A percentile compares a stretch with the other conserved stretches of the same genome.
These are phyloP conservation scores for Rhynchospora tenuis DNA, from an alignment of 176 grass and related monocot genomes.

Conservation along the genomic window DNA sequence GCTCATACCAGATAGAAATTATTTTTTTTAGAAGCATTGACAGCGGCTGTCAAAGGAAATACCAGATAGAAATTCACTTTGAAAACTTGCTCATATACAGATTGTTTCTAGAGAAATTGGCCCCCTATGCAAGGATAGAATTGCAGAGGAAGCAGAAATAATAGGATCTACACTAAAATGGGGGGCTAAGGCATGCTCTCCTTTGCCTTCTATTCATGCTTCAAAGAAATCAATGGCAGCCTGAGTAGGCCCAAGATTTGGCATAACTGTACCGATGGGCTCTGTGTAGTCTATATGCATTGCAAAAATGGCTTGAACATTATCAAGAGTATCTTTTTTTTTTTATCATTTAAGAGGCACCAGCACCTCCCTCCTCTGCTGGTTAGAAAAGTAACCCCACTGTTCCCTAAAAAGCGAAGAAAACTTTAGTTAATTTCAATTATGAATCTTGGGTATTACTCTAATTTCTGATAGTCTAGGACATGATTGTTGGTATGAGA, in stretches of 20 bases:
- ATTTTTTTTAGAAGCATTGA: too few relatives aligned
- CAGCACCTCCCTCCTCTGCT: slow-evolving; percentile 90
- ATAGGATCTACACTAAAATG: slow-evolving; percentile 77
- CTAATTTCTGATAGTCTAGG: too few relatives aligned
- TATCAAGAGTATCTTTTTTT: slow-evolving; percentile 54
- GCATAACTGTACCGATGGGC: slow-evolving; percentile 44
- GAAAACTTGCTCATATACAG: too few relatives aligned
- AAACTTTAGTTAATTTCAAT: not conserved
- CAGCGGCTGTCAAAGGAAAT: too few relatives aligned
- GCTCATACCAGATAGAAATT: too few relatives aligned
- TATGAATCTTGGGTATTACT: not conserved
- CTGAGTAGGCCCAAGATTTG: slow-evolving; percentile 61
- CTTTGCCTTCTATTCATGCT: slow-evolving; percentile 87
- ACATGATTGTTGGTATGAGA: too few relatives aligned
- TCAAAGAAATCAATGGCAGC: slow-evolving; percentile 60
- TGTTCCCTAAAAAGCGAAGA: slow-evolving; percentile 54
- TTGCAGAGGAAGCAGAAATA: slow-evolving; percentile 50
- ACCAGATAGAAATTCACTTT: too few relatives aligned
- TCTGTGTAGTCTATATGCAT: slow-evolving; percentile 64
- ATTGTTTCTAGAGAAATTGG: too few relatives aligned
- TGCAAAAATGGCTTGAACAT: slow-evolving; percentile 67
- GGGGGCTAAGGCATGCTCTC: slow-evolving; percentile 56
- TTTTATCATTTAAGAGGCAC: slow-evolving; percentile 82
- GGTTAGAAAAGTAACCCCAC: slow-evolving; percentile 91
- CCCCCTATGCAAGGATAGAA: slow-evolving; percentile 68